These are phyloP conservation scores for Gnomoniopsis smithogilvyi DNA, from an alignment of 2,329 filamentous ascomycete species.

Conservation along the genomic window DNA sequence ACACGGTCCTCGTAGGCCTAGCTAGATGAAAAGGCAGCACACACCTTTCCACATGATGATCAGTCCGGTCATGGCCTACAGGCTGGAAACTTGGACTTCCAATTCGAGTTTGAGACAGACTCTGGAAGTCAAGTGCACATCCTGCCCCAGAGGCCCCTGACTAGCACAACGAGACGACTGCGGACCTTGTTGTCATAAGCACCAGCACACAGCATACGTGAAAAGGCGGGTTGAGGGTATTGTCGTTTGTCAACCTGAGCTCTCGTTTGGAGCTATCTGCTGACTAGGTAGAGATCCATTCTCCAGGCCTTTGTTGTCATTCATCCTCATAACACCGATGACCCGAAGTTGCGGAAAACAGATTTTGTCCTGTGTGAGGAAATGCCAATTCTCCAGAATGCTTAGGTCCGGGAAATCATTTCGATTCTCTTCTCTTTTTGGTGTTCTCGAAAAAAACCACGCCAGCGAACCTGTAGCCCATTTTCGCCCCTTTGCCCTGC, in stretches of 20 bases:
- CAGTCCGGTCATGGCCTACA: too few relatives aligned
- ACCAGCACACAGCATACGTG: background rate
- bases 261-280: constrained; percentile 21
- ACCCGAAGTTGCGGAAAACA: constrained; percentile 20
- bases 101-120: too few relatives aligned
- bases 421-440: constrained; percentile 7
- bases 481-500: constrained; percentile 15
- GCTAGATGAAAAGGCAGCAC: too few relatives aligned
- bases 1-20: too few relatives aligned
- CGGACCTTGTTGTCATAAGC: background rate
- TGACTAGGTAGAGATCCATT: constrained; percentile 13
- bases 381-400: constrained; percentile 18
- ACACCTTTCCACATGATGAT: too few relatives aligned
- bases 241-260: constrained; percentile 18
- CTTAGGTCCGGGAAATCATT: background rate
- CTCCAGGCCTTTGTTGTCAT: constrained; percentile 17
- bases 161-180: background rate
- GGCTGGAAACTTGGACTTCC: too few relatives aligned
- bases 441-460: constrained; percentile 10
- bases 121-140: background rate
- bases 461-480: constrained; percentile 19
- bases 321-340: constrained; percentile 20
- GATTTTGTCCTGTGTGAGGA: constrained; percentile 17
- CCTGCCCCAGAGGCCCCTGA: background rate
- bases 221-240: background rate